Base-by-base conservation (phyloP, 768 basidiomycete genomes). In the Agrocybe pediades region DNA sequence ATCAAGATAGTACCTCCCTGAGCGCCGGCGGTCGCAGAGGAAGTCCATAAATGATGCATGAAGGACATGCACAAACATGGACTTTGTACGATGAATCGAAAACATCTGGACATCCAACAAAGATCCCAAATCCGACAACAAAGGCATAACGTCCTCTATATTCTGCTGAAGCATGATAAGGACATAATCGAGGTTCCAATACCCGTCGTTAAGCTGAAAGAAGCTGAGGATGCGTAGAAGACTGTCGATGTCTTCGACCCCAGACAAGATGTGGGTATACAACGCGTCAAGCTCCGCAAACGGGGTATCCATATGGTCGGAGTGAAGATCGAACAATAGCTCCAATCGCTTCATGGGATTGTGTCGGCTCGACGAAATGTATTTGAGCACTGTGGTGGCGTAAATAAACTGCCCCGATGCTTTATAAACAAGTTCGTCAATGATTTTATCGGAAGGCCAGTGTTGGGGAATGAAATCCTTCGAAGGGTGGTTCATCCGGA, bases 321-420 rank as follows among this genome's bases (percentile, higher is more conserved):
- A 6, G 36, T 39, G 19, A 9, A 53, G 30, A 9, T 46, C 47
- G 5, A 46, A 42, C 24, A 55, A n/a, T 13, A 44, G 25, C 7
- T 59, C 25, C 1, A 59, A 26, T 21, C 46, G 46, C 8, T 41
- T 21, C 5, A 21, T 9, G 9, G 57, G 57, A 16, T 52, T 41
- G 16, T 25, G 41, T 6, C 46, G 33, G 6, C 41, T 33, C 15
- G 39, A 45, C 3, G 26, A 23, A 15, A 58, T 39, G 39, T 46
- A 58, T 58, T 51, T 42, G 2, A 55, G 20, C 19, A 55, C 47
- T 1, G 47, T 45, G 1, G 58, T 46, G 1, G 54, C 54, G 23
- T 49, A 57, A 16, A 57, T 53, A 20, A 57, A 57, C 46, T 57
- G 55, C 1, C 51, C 50, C 24, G 55, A 54, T 15, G 57, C 40